A percentile compares a stretch with the other conserved stretches of the same genome.
Evolutionary conservation across 345 rosid species (phyloP).

Genomic region (Turritis glabra): DNA sequence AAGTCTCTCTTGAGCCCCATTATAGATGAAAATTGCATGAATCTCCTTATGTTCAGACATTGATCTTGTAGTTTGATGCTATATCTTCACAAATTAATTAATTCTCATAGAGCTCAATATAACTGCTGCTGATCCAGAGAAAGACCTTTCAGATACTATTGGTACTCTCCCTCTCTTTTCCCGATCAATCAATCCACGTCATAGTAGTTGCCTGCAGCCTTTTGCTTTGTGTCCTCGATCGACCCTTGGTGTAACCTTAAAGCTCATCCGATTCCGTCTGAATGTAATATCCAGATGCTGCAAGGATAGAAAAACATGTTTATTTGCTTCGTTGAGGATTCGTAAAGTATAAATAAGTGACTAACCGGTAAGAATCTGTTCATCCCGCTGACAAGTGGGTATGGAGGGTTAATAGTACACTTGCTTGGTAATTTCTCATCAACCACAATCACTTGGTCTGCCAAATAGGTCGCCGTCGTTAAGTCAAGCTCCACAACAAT

Average conservation of each 20-base stretch:
- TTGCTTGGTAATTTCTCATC: neutral
- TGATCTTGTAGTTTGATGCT: neutral
- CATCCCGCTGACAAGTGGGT: neutral
- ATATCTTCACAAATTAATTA: neutral
- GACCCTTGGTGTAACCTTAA: neutral
- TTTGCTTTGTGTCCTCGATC: neutral
- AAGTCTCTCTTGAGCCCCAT: constrained; percentile 1
- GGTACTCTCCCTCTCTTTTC: neutral
- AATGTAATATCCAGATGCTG: neutral
- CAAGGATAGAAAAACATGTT: neutral
- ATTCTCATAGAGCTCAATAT: neutral
- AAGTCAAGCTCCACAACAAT: neutral
- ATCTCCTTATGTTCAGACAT: constrained; percentile 12
- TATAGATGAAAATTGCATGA: constrained; percentile 12
- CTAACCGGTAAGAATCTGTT: neutral
- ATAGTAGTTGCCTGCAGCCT: neutral
- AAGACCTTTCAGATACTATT: neutral
- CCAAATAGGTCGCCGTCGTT: neutral
- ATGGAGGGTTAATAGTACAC: neutral
- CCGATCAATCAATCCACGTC: neutral
- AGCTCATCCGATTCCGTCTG: neutral
- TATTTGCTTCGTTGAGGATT: neutral
- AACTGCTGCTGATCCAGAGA: neutral
- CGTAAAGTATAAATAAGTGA: neutral
- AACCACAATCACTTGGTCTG: neutral